Conservation (phyloP, 192 early-diverging fungal genomes). For the Lobosporangium transversale region DNA sequence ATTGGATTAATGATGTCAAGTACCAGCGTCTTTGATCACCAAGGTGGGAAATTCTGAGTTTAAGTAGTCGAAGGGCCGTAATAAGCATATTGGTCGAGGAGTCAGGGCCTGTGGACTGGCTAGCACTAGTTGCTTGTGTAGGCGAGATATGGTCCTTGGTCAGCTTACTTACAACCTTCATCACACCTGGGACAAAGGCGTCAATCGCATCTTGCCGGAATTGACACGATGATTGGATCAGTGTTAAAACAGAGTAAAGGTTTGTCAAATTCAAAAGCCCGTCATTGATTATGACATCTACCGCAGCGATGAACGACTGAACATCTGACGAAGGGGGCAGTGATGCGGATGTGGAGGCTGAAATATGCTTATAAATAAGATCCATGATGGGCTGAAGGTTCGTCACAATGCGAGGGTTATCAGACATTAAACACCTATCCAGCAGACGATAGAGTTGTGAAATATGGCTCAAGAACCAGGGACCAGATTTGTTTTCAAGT, state of each 20-base stretch:
- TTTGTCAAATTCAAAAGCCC: slow-evolving; percentile 73
- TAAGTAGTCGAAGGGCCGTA: slow-evolving; percentile 62
- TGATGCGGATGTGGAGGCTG: slow-evolving; percentile 42
- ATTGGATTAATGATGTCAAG: slow-evolving; percentile 79
- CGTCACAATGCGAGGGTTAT: slow-evolving; percentile 78
- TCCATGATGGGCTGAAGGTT: slow-evolving; percentile 77
- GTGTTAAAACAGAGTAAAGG: slow-evolving; percentile 71
- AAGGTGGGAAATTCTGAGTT: slow-evolving; percentile 71
- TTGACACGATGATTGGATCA: slow-evolving; percentile 73
- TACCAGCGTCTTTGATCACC: slow-evolving; percentile 91
- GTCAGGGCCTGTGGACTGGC: slow-evolving; percentile 55
- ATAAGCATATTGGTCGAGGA: slow-evolving; percentile 63
- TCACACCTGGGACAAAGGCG: slow-evolving; percentile 76
- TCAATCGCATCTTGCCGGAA: slow-evolving; percentile 74
- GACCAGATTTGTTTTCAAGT: slow-evolving; percentile 64
- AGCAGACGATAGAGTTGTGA: slow-evolving; percentile 68
- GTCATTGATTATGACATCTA: slow-evolving; percentile 74
- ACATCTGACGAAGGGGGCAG: slow-evolving; percentile 56
- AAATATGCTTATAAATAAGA: slow-evolving; percentile 74
- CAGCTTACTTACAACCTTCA: slow-evolving; percentile 86
- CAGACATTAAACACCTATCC: slow-evolving; percentile 77
- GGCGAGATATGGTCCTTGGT: slow-evolving; percentile 82
- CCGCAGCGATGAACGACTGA: slow-evolving; percentile 60
- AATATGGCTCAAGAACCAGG: slow-evolving; percentile 77
- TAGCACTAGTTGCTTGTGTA: slow-evolving; percentile 29